phyloP scores from a whole-genome alignment of 1,284 basidiomycete species.

The Rhodotorula sp. region DNA sequence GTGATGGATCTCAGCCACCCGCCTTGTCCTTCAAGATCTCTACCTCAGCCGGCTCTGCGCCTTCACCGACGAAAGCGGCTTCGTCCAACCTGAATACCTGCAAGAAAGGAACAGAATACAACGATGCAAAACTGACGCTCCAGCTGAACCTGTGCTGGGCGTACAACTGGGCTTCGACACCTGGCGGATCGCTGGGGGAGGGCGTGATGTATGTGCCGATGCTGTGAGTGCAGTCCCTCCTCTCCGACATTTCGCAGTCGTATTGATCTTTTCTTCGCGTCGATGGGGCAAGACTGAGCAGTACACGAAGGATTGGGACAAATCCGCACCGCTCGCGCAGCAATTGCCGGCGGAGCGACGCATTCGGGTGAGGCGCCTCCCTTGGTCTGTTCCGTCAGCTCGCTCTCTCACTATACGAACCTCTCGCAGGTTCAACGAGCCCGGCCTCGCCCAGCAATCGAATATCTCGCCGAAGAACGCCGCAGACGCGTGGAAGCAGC shows the following conservation, averaged over 20 bases:
- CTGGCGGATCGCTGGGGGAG: neutral
- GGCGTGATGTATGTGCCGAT: slow-evolving; percentile 31
- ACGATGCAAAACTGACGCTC: slow-evolving; percentile 4
- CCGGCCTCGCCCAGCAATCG: slow-evolving; percentile 33
- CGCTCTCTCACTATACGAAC: too few relatives aligned
- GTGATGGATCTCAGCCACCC: neutral
- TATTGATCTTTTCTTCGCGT: accelerated
- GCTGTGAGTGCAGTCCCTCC: slow-evolving; percentile 18
- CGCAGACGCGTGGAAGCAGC: slow-evolving; percentile 12
- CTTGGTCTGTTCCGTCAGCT: neutral
- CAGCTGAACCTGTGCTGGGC: slow-evolving; percentile 27
- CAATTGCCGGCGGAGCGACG: slow-evolving; percentile 19
- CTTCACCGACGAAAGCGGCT: neutral
- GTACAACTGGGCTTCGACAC: slow-evolving; percentile 19
- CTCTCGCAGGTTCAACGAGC: slow-evolving; percentile 31
- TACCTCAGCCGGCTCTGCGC: neutral
- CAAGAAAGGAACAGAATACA: slow-evolving; percentile 32
- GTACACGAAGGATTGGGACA: slow-evolving; percentile 8
- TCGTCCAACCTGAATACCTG: neutral
- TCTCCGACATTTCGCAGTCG: neutral
- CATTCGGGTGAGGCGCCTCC: slow-evolving; percentile 17
- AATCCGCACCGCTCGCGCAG: slow-evolving; percentile 8
- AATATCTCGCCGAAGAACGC: slow-evolving; percentile 25
- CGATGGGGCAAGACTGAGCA: slow-evolving; percentile 20
- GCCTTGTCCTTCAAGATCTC: neutral